A percentile compares a stretch with the other conserved stretches of the same genome.
These are phyloP conservation scores for Thalassiosira profunda DNA, from an alignment of 108 stramenopile genomes.

Conservation along the genomic window DNA sequence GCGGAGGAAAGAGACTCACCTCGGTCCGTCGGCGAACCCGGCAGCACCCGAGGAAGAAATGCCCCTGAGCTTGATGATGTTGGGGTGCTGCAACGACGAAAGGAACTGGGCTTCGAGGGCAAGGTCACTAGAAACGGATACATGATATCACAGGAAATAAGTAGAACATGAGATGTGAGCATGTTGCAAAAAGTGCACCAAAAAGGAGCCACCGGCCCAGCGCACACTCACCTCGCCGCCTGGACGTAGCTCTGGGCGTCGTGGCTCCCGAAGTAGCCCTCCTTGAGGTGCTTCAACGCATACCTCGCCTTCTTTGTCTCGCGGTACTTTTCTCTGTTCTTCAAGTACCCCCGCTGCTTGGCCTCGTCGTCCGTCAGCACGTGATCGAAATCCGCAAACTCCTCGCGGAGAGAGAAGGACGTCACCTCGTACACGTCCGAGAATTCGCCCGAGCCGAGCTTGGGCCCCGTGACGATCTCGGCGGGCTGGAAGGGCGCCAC, in stretches of 20 bases:
- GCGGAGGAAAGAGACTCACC: background rate
- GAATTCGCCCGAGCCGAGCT: slow-evolving; percentile 75
- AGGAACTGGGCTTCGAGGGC: slow-evolving; percentile 71
- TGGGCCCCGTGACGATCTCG: slow-evolving; percentile 65
- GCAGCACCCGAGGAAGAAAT: slow-evolving; percentile 10
- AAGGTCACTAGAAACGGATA: slow-evolving; percentile 53
- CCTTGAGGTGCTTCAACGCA: slow-evolving; percentile 39
- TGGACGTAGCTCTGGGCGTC: slow-evolving; percentile 6
- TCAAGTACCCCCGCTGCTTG: slow-evolving; percentile 1
- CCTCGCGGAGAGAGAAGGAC: slow-evolving; percentile 3
- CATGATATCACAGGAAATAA: background rate
- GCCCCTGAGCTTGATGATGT: slow-evolving; percentile 65
- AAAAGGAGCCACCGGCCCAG: background rate
- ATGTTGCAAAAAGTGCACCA: background rate
- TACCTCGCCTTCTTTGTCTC: slow-evolving; percentile 24
- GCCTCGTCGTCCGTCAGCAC: background rate
- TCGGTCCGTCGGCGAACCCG: slow-evolving; percentile 30
- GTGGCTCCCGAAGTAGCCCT: slow-evolving; percentile 16
- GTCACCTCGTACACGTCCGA: slow-evolving; percentile 74
- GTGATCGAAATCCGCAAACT: background rate
- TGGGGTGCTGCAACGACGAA: slow-evolving; percentile 58
- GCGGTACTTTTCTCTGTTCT: slow-evolving; percentile 24
- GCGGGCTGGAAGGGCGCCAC: slow-evolving; percentile 46
- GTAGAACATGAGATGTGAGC: background rate
- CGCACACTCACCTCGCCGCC: slow-evolving; percentile 25